Evolutionary conservation across 1,284 basidiomycete genomes (phyloP).

Genomic region (Taiwanofungus camphoratus): DNA sequence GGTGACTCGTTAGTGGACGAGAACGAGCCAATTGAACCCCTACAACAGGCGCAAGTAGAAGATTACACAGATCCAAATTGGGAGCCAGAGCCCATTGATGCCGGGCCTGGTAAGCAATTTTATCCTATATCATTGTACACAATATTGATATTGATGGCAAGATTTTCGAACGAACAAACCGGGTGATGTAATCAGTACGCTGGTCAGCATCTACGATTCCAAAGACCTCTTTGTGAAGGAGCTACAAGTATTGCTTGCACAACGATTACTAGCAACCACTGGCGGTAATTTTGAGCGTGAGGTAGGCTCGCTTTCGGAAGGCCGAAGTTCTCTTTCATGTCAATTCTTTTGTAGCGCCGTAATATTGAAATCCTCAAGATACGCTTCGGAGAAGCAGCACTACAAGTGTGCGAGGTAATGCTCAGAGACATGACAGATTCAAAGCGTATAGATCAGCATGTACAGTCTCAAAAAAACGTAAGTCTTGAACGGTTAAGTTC

Average conservation of each 20-base stretch:
- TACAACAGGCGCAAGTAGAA: conserved; percentile 71
- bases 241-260: conserved; percentile 83
- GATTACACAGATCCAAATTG: conserved; percentile 86
- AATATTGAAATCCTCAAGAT: conserved; percentile 92
- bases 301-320: conserved; percentile 37
- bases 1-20: conserved; percentile 79
- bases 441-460: conserved; percentile 76
- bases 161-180: conserved; percentile 87
- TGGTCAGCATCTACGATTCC: conserved; percentile 94
- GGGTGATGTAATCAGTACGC: conserved; percentile 87
- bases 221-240: conserved; percentile 93
- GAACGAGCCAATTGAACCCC: conserved; percentile 68
- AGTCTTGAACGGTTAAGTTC: conserved; percentile 18
- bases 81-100: conserved; percentile 92
- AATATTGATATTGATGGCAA: conserved; percentile 24
- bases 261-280: conserved; percentile 71
- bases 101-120: conserved; percentile 67
- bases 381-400: conserved; percentile 84
- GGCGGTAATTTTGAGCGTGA: conserved; percentile 82
- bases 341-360: conserved; percentile 50
- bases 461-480: conserved; percentile 70
- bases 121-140: not conserved
- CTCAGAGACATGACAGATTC: conserved; percentile 93
- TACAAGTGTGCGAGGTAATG: conserved; percentile 96
- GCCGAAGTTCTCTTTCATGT: not conserved